Percentiles rank a stretch among this genome's conserved stretches.
These are phyloP conservation scores for Fraxinus sp. DNA, from an alignment of 305 asterid species.

Conservation along the genomic window DNA sequence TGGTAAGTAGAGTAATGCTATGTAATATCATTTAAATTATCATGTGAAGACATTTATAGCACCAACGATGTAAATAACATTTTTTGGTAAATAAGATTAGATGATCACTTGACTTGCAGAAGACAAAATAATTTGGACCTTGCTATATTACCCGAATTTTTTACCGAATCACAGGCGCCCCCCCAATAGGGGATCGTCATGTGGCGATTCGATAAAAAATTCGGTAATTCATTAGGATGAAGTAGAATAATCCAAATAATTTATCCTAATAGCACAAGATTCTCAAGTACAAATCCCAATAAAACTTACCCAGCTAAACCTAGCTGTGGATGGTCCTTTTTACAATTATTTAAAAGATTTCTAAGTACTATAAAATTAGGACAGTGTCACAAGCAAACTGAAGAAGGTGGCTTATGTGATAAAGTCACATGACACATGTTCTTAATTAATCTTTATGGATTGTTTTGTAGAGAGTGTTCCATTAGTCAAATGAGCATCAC, in stretches of 20 bases:
- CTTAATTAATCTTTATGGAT: slow-evolving; percentile 34
- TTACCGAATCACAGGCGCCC: too few species aligned
- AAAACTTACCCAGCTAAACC: slow-evolving; percentile 33
- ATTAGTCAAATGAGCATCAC: slow-evolving; percentile 40
- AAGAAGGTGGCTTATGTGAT: slow-evolving; percentile 31
- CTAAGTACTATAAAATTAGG: slow-evolving; percentile 21
- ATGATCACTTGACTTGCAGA: neutral
- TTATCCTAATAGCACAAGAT: neutral
- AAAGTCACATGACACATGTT: slow-evolving; percentile 52
- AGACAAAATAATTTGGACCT: neutral
- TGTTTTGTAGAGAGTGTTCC: slow-evolving; percentile 15
- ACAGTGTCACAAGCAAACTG: slow-evolving; percentile 15
- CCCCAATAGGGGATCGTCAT: too few species aligned
- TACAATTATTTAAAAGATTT: slow-evolving; percentile 19
- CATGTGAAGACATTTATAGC: neutral
- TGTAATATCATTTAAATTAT: neutral
- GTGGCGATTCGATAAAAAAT: too few species aligned
- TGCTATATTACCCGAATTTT: too few species aligned
- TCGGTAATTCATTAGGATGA: too few species aligned
- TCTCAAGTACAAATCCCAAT: slow-evolving; percentile 6
- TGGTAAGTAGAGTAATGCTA: neutral
- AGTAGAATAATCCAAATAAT: too few species aligned
- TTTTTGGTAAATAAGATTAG: neutral
- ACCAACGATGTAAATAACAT: neutral
- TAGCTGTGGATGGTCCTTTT: slow-evolving; percentile 39